Base-by-base conservation (phyloP, 495 filamentous ascomycete genomes). In the Penicillium antarcticum region DNA sequence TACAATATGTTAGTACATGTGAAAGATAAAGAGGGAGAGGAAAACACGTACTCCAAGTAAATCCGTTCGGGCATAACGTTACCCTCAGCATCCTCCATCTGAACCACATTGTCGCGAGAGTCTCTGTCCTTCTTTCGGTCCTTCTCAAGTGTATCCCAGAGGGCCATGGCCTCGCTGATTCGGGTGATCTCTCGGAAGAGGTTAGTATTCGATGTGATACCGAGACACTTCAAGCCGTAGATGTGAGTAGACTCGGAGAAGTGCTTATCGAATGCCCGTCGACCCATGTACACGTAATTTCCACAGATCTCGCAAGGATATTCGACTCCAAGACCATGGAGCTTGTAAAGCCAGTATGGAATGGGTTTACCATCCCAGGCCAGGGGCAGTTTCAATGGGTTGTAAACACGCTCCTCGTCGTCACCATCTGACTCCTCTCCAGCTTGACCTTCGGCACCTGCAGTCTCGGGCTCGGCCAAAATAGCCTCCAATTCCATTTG, bases 51-150 rank as follows among this genome's bases (percentile, higher is more conserved):
- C 76, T 98, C 95, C 46, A 90, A 80, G 63, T 96, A 98, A 35
- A 98, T 90, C 75, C 95, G 95, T 75, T 95, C 87, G 0, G 95
- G 94, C 94, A 98, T 97, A 23, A 97, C 95, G 64, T 97, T 97
- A 38, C 94, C 94, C 63, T 95, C 87, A 0, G 82, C 88, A 70
- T 98, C 94, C 77, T 98, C 94, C 95, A 97, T 97, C 75, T 98
- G 90, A 29, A 96, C 89, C 1, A 97, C 82, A 41, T 87, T 88
- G 24, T 94, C 91, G 16, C 83, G 84, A 43, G 80, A 79, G 0
- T 84, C 78, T 57, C 84, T 85, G 58, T 84, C 80, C 72, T 86
- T 87, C 76, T 88, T 89, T 69, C 88, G 87, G 18, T 97, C 91
- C 18, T 83, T 71, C 70, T 92, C 86, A 21, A 97, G 85, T 74